These are phyloP conservation scores for Cucurbita ficifolia DNA, from an alignment of 306 rosid genomes.

Conservation along the genomic window DNA sequence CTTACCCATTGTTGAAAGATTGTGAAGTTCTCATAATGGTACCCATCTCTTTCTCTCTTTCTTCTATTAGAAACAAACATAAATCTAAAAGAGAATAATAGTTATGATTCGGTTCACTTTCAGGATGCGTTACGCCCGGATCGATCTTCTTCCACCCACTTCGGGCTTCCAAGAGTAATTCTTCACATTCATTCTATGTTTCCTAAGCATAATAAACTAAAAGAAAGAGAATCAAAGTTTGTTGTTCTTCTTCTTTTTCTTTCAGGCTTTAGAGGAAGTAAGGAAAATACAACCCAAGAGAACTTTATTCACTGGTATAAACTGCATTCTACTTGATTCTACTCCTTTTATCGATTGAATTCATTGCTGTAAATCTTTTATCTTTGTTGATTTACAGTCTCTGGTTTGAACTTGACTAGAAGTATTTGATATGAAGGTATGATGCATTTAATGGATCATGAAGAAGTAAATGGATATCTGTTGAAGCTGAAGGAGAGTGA, in stretches of 20 bases:
- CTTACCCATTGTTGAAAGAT: conserved; percentile 69
- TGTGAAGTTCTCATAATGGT: conserved; percentile 81
- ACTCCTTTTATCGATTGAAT: neutral
- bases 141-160: conserved; percentile 71
- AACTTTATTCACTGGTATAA: conserved; percentile 68
- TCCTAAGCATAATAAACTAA: neutral
- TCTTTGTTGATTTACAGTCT: neutral
- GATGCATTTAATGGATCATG: conserved; percentile 99
- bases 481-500: conserved; percentile 46
- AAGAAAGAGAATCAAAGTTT: neutral
- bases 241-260: neutral
- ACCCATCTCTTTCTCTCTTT: conserved; percentile 4
- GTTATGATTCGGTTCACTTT: neutral
- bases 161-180: conserved; percentile 85
- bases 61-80: neutral
- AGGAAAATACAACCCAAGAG: conserved; percentile 77
- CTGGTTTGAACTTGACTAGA: neutral
- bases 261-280: conserved; percentile 84
- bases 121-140: conserved; percentile 89
- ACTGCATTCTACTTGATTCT: neutral
- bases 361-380: neutral
- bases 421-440: conserved; percentile 39
- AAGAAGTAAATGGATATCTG: conserved; percentile 57
- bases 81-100: neutral
- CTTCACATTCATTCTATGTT: neutral